Evolutionary conservation across 2,329 filamentous ascomycete species (phyloP), one percentile per base, ranked within the genome.

Genomic region (Xylariaceae sp.): DNA sequence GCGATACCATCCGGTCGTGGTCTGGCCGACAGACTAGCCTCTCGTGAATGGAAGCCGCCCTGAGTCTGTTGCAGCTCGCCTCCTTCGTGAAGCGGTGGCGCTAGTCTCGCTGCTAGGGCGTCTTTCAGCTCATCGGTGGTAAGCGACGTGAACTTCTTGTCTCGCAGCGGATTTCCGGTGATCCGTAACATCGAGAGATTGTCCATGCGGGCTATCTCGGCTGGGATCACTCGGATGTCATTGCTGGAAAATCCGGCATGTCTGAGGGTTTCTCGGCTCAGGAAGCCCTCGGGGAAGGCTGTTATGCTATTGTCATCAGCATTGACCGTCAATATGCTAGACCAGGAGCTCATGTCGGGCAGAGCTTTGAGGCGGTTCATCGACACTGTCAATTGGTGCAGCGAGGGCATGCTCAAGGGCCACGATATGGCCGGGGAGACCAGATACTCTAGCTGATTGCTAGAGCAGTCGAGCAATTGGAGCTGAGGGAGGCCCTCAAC

Each of bases 211-310:
- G 81, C 83, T 37, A 96, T 75, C 43, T 78, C 79, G 0, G 85
- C 72, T 19, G 92, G 84, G 6, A 98, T 58, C 10, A 75, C 66
- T 2, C 76, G 77, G 30, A 98, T 77, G 43, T 92, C 78, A 51
- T 98, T 98, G 45, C 81, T 79, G 1, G 83, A 84, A 44, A 96
- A 81, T 56, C 95, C 87, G 19, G 81, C 83, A 36, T 80, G 82
- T 31, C 79, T 80, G 11, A 96, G 59, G 36, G 75, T 79, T 22
- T 70, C 60, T 1, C 95, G 68, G 2, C 64, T 65, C 1, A 72
- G 67, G 43, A 96, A 84, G 0, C 87, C 87, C 19, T 76, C 67
- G 0, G 90, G 92, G n/a, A 96, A 68, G 3, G 70, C 64, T 2
- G 72, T 65, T 16, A 98, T 75, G 46, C 72, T 80, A 53, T 98